Conservation (phyloP, 2,329 filamentous ascomycete genomes). For the Aspergillus candidus region DNA sequence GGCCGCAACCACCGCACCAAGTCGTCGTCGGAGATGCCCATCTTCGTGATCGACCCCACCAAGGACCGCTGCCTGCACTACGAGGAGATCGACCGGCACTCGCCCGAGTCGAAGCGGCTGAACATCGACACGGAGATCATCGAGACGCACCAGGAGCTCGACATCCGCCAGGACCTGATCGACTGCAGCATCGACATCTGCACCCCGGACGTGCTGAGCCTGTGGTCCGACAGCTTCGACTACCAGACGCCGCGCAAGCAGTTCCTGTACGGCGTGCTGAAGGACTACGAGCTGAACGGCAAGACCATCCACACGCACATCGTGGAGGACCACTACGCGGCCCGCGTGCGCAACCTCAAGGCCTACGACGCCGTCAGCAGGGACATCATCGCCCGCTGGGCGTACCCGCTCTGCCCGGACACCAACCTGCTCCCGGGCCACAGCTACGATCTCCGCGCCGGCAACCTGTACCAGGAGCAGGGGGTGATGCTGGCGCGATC, state of each 20-base stretch:
- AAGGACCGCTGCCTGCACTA: conserved; percentile 85
- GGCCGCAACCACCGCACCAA: conserved; percentile 72
- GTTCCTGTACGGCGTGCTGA: conserved; percentile 85
- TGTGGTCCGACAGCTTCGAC: conserved; percentile 98
- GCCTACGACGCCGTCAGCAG: conserved; percentile 84
- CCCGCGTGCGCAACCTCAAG: conserved; percentile 75
- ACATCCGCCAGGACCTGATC: conserved; percentile 79
- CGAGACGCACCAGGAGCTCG: conserved; percentile 66
- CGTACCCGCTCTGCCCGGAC: conserved; percentile 82
- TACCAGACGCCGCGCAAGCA: conserved; percentile 85
- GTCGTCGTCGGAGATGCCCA: conserved; percentile 64
- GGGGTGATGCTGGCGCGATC: conserved; percentile 67
- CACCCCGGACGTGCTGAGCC: conserved; percentile 85
- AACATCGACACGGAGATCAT: conserved; percentile 75
- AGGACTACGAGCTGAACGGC: conserved; percentile 94
- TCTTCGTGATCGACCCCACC: conserved; percentile 78
- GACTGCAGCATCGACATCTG: conserved; percentile 97
- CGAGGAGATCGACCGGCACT: conserved; percentile 72
- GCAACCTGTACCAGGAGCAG: conserved; percentile 71
- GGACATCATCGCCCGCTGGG: conserved; percentile 81
- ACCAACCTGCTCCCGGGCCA: conserved; percentile 76
- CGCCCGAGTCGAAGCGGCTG: conserved; percentile 48
- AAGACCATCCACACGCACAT: conserved; percentile 95
- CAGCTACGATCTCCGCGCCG: conserved; percentile 63
- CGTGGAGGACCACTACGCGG: conserved; percentile 74